phyloP scores from a whole-genome alignment of 169 alveolate genomes.

The Cyclospora cayetanensis region DNA sequence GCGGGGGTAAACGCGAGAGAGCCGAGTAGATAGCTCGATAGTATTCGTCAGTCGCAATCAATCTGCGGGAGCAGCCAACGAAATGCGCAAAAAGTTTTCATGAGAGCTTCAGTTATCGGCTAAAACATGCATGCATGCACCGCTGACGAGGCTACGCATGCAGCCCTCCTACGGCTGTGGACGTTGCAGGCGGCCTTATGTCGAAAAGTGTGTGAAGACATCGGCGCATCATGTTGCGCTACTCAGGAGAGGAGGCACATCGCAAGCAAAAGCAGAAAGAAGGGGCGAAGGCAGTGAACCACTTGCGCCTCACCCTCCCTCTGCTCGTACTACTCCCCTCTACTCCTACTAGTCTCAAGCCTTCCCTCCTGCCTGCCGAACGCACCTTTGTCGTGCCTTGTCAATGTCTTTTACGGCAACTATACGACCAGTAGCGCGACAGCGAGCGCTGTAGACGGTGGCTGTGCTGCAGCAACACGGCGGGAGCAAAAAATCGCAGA shows the following conservation, averaged over 20 bases:
- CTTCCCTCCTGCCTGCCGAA: too few relatives aligned
- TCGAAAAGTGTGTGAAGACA: neutral
- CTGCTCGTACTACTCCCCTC: too few relatives aligned
- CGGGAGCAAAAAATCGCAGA: too few relatives aligned
- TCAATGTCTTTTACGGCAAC: constrained; percentile 47
- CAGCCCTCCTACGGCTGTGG: neutral
- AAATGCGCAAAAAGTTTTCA: neutral
- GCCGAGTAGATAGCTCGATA: constrained; percentile 37
- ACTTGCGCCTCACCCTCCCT: too few relatives aligned
- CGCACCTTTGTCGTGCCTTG: constrained; percentile 9
- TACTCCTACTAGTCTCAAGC: too few relatives aligned
- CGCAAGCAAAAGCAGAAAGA: too few relatives aligned
- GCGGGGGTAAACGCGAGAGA: constrained; percentile 59
- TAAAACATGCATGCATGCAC: neutral
- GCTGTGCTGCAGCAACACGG: constrained; percentile 31
- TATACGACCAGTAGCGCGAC: neutral
- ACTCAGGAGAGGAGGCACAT: neutral
- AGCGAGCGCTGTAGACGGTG: constrained; percentile 22
- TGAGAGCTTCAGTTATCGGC: neutral
- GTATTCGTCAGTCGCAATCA: constrained; percentile 46
- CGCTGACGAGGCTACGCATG: neutral
- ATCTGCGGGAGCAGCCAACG: neutral
- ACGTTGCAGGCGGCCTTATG: neutral
- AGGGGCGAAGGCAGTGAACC: too few relatives aligned
- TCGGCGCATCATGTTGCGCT: neutral